Evolutionary conservation across 176 grass and related monocot species (phyloP), one percentile per base, ranked within the genome.

Genomic region (Phragmites australis): DNA sequence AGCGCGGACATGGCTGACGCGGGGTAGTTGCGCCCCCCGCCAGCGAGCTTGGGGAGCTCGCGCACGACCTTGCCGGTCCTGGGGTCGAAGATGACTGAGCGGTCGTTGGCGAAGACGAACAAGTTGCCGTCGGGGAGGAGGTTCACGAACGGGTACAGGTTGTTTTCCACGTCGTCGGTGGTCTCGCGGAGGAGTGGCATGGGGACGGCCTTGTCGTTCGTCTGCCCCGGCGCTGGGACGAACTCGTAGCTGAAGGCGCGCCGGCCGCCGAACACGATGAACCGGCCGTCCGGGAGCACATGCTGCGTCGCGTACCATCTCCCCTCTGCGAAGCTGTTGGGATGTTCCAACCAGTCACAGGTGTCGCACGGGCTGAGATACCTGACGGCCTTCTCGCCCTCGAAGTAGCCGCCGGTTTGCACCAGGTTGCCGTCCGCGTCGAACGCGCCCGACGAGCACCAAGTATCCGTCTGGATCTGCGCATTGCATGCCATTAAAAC

Each of bases 101-200:
- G 95, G 76, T 98, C 81, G 64, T 98, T 98, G 72, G 88, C 90
- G 74, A 98, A 98, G 74, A 98, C 23, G 84, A 98, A 98, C 44
- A 98, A 65, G 59, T 85, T 91, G 80, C 92, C 90, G 14, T 94
- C 88, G 45, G 92, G 88, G 37, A 85, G 85, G 78, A 98, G 92
- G 95, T 98, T 87, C 43, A 94, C 83, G 70, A 94, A 98, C 3
- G 95, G 95, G 86, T 98, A 98, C 23, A 98, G 95, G 78, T 98
- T 98, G 86, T 98, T 98, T 86, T 98, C 95, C 1, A 68, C 68
- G 57, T 89, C 85, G 51, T 98, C 92, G 51, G 88, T 93, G n/a
- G 90, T 98, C 26, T 91, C 77, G 39, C 69, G 60, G 12, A 98
- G 63, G 43, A 98, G 59, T 4, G 48, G 54, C 73, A 98, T n/a